Evolutionary conservation across 257 asterid genomes (phyloP), one percentile per base, ranked within the genome.

Genomic region (Phtheirospermum japonicum): DNA sequence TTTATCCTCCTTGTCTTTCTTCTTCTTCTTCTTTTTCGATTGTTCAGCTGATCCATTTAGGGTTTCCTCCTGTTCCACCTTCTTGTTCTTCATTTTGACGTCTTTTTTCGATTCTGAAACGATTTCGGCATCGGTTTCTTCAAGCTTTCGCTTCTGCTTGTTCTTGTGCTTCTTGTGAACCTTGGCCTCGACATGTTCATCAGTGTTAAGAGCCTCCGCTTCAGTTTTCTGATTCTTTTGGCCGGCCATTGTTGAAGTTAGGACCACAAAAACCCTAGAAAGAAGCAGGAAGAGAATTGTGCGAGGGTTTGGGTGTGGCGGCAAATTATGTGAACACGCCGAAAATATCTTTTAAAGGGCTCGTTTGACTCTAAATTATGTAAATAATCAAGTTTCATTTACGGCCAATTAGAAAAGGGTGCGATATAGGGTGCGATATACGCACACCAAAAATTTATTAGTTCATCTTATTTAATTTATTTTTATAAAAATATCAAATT

Each of bases 121-220:
- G 16, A 67, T 49, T 52, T 75, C 83, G 16, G 77, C 73, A 23
- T 64, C 91, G 7, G 71, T 57, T 36, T 78, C 83, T 70, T 83
- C 93, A 5, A 63, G 80, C 76, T 76, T 88, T 61, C 98, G 73
- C 82, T 85, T 90, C 20, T 75, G 73, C 75, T 84, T 82, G 69
- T 72, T 77, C 70, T 82, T 80, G 20, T 65, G 76, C 82, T 80
- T 86, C 71, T 81, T 81, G 37, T 70, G 86, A 8, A 71, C 68
- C 85, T 71, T 74, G 18, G 65, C 53, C 6, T 80, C 86, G 51
- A 33, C 61, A 16, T 69, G 63, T 31, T 79, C 84, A 50, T 67
- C 69, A 52, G 69, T 6, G 66, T 59, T 65, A 13, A 28, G 68
- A 45, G 81, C 56, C 68, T 60, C 72, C 36, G 78, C 36, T 40